phyloP scores from a whole-genome alignment of 129 eudicot species.

The Ambrosia artemisiifolia region DNA sequence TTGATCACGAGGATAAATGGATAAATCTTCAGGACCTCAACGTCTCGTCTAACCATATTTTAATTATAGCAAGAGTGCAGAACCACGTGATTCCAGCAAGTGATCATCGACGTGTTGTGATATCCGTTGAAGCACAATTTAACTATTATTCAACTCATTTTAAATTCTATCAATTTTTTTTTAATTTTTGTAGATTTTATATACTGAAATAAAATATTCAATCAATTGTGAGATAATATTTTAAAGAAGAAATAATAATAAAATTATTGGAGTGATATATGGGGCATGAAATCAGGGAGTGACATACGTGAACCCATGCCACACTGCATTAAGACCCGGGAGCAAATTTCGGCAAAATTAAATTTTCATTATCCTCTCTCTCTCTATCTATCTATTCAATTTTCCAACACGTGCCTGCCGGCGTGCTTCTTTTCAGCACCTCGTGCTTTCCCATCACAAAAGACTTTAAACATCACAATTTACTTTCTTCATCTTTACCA shows the following conservation, averaged over 20 bases:
- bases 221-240: not conserved
- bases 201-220: not conserved
- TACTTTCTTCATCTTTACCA: not conserved
- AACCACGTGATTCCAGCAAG: too few relatives aligned
- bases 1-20: too few relatives aligned
- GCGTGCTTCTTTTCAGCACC: conserved; percentile 23
- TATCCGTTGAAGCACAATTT: too few relatives aligned
- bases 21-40: too few relatives aligned
- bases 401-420: not conserved
- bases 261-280: conserved; percentile 13
- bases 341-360: not conserved
- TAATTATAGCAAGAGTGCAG: too few relatives aligned
- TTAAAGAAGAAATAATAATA: not conserved
- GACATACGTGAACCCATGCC: conserved; percentile 16
- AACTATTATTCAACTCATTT: too few relatives aligned
- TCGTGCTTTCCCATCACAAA: conserved; percentile 19
- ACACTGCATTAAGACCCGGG: conserved; percentile 5
- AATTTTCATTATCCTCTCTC: conserved; percentile 17
- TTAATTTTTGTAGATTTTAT: not conserved
- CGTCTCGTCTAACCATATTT: too few relatives aligned
- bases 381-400: not conserved
- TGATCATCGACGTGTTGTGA: too few relatives aligned
- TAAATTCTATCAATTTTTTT: not conserved
- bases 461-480: not conserved
- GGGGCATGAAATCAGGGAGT: conserved; percentile 27